Conservation (phyloP, 805 yeast genomes). For the Ogataea haglerorum region DNA sequence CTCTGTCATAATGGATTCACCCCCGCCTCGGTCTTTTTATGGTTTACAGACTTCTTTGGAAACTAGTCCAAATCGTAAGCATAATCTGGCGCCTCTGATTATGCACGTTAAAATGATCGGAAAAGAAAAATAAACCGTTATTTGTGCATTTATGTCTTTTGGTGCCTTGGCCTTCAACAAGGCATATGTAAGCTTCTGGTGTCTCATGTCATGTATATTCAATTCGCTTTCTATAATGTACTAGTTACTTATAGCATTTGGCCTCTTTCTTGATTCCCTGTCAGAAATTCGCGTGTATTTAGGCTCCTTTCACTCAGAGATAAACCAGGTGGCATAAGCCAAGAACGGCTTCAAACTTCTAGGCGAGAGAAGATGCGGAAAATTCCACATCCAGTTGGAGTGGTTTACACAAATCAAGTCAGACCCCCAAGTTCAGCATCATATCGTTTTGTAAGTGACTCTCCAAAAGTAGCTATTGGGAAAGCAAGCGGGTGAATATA, state of each 20-base stretch:
- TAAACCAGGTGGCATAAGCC: constrained; percentile 31
- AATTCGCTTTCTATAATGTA: not conserved
- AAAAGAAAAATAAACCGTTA: not conserved
- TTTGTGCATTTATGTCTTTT: not conserved
- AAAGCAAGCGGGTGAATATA: constrained; percentile 4
- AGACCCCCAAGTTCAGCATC: not conserved
- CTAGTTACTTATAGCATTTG: not conserved
- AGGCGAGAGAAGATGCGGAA: constrained; percentile 23
- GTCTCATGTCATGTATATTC: not conserved
- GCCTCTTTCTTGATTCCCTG: constrained; percentile 1
- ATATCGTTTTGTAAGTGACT: not conserved
- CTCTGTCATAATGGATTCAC: not conserved
- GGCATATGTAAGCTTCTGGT: not conserved
- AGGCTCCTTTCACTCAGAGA: constrained; percentile 24
- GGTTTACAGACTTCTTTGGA: not conserved
- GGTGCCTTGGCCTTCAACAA: not conserved
- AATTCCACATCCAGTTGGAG: constrained; percentile 22
- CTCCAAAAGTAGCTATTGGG: constrained; percentile 9
- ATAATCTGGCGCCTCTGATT: not conserved
- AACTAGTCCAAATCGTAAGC: not conserved
- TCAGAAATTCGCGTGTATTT: constrained; percentile 20
- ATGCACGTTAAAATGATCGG: not conserved
- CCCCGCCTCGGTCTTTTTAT: not conserved
- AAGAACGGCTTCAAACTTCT: constrained; percentile 37
- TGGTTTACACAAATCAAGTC: constrained; percentile 3